Base-by-base conservation (phyloP, 2,329 filamentous ascomycete genomes). In the Bertia moriformis region DNA sequence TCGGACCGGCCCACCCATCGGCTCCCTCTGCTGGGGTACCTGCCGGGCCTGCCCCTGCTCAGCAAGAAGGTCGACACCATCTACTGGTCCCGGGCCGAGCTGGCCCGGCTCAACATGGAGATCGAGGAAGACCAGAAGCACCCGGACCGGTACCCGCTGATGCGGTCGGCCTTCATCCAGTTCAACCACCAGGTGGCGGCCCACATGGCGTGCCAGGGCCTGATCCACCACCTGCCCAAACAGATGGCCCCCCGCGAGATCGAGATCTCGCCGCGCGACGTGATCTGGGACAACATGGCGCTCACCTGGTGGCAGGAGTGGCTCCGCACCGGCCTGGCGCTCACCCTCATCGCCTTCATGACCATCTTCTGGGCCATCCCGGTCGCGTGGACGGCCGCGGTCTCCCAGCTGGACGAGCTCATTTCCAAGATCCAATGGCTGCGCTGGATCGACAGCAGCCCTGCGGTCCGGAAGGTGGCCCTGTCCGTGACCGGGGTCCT, bases 121-220 rank as follows among this genome's bases (percentile, higher is more conserved):
- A 95, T 98, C 40, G 88, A 94, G 48, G 66, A 80, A 36, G 91
- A 96, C 47, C 91, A 98, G 54, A 71, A 80, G 39, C 69, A 91
- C 38, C 81, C 83, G 0, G 88, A 95, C 46, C 77, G 81, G 3
- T 96, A 86, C 45, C 88, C 89, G 0, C 62, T 88, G 37, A 93
- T 95, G 87, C 94, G 84, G 51, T 94, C 89, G 1, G 91, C 91
- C 1, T 98, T 98, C 49, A 87, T 98, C 44, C 91, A 98, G 54
- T 98, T 98, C 68, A 94, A 98, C 52, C 83, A 95, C 52, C 91
- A 98, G 55, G 84, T 95, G 2, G 88, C 89, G 4, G 91, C 91
- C 0, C 91, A 98, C 51, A 96, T 98, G 91, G 91, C 89, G 42
- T 95, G 87, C 54, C 91, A 98, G 55, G 78, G 85, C 37, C 70